phyloP scores from a whole-genome alignment of 306 rosid species.

The Trifolium subterraneum region DNA sequence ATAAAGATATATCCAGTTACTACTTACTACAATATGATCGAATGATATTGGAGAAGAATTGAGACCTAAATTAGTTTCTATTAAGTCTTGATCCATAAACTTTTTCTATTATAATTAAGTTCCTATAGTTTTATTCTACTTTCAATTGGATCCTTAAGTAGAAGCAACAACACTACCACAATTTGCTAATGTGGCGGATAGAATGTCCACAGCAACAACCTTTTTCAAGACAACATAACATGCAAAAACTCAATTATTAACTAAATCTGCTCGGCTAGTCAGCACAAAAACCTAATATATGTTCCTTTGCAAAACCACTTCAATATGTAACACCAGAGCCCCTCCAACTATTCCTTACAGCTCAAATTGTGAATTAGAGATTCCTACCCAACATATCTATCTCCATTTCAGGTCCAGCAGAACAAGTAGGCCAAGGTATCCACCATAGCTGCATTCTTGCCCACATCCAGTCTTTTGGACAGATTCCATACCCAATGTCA shows the following conservation, averaged over 20 bases:
- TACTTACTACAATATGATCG: neutral
- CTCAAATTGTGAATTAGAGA: too few species aligned
- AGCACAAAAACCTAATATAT: too few species aligned
- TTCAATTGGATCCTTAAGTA: constrained; percentile 28
- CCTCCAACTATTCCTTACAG: too few species aligned
- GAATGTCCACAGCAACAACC: neutral
- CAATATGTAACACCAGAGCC: too few species aligned
- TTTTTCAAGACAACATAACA: too few species aligned
- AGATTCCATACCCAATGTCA: constrained; percentile 6
- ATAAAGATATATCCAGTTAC: neutral
- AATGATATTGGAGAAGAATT: neutral
- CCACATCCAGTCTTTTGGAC: constrained; percentile 57
- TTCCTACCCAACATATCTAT: too few species aligned
- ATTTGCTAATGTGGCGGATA: constrained; percentile 13
- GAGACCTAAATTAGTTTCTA: neutral
- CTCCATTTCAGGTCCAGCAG: too few species aligned
- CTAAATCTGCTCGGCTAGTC: too few species aligned
- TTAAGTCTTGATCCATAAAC: neutral
- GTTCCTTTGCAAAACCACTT: too few species aligned
- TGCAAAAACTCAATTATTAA: too few species aligned
- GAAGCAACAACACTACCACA: constrained; percentile 3
- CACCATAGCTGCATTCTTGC: constrained; percentile 55
- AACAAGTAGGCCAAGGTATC: constrained; percentile 29
- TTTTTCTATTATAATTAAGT: neutral
- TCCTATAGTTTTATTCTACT: constrained; percentile 10